Base-by-base conservation (phyloP, 163 green algal genomes). In the Chlamydomonas reinhardtii region DNA sequence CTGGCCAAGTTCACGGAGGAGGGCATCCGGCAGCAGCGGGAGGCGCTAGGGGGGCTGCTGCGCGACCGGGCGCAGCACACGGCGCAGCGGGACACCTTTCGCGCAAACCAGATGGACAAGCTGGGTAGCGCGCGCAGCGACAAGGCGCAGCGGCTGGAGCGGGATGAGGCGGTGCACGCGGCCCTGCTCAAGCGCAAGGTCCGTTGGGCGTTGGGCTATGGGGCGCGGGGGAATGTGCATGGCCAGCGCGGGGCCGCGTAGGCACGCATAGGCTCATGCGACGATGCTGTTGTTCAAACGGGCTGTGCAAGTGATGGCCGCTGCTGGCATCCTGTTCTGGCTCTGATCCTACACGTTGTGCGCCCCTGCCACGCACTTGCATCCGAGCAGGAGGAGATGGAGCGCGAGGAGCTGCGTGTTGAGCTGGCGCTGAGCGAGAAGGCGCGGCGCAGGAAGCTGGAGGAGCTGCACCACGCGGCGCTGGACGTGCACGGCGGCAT, bases 401-500 rank as follows among this genome's bases (percentile, higher is more conserved):
- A 94, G 82, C 77, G 89, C 31, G 85, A 94, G 71, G 92, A 96
- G 85, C 81, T 96, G 31, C 81, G 89, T 0, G 90, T 95, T 37
- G 93, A 95, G 87, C 62, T 94, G 72, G 91, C 91, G 16, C 73
- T 96, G 43, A 85, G 80, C 64, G 89, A 93, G 74, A 85, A 88
- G 37, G 82, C 80, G 16, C 72, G 74, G 31, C 80, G 83, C 24
- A 89, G 78, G 69, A 83, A 83, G 72, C 75, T 86, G 43, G 74
- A 91, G 52, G 73, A 87, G 82, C 72, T 89, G 73, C 71, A 84
- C 11, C 84, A 89, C 48, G 91, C 89, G n/a, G 86, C 88, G 16
- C 65, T 86, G 65, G 92, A 96, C 56, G 90, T 92, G 65, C 82
- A 74, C 12, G 35, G 75, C 4, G 94, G 94, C 85, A 97, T 97